phyloP scores from a whole-genome alignment of 495 filamentous ascomycete species.

The Trypethelium eluteriae region DNA sequence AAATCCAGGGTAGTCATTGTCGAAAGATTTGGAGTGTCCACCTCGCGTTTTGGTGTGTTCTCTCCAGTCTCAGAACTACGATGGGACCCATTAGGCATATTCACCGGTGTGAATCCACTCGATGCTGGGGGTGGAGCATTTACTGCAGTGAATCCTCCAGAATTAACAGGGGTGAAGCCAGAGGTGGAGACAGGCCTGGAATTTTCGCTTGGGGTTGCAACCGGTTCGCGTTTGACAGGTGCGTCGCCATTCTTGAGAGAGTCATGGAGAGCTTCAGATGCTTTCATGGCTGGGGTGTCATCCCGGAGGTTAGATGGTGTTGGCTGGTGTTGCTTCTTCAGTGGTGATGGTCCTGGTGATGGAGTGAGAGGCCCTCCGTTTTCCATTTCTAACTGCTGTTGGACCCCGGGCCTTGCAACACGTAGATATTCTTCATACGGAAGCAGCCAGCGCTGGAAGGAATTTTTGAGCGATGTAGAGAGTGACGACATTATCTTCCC shows the following conservation, averaged over 20 bases:
- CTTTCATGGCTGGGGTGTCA: constrained; percentile 63
- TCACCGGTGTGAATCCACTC: constrained; percentile 70
- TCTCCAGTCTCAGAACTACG: constrained; percentile 45
- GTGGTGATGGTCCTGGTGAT: constrained; percentile 77
- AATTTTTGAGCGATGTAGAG: constrained; percentile 97
- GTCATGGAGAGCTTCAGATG: constrained; percentile 59
- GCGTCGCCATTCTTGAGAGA: constrained; percentile 48
- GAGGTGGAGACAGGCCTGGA: constrained; percentile 38
- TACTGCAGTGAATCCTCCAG: constrained; percentile 61
- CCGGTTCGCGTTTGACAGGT: constrained; percentile 43
- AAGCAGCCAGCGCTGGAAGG: constrained; percentile 89
- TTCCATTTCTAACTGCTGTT: constrained; percentile 87
- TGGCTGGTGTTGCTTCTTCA: constrained; percentile 65
- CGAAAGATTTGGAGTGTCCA: constrained; percentile 41
- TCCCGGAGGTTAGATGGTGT: constrained; percentile 59
- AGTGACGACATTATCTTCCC: constrained; percentile 99
- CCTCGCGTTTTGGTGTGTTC: constrained; percentile 38
- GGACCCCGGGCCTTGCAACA: constrained; percentile 90
- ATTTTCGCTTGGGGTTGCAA: constrained; percentile 40
- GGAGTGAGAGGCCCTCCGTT: constrained; percentile 91
- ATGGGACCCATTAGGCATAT: constrained; percentile 49
- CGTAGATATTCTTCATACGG: constrained; percentile 95
- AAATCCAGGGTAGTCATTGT: constrained; percentile 30
- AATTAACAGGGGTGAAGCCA: constrained; percentile 79
- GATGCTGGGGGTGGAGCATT: constrained; percentile 35